These are phyloP conservation scores for Jatropha curcas DNA, from an alignment of 345 rosid species.

Conservation along the genomic window DNA sequence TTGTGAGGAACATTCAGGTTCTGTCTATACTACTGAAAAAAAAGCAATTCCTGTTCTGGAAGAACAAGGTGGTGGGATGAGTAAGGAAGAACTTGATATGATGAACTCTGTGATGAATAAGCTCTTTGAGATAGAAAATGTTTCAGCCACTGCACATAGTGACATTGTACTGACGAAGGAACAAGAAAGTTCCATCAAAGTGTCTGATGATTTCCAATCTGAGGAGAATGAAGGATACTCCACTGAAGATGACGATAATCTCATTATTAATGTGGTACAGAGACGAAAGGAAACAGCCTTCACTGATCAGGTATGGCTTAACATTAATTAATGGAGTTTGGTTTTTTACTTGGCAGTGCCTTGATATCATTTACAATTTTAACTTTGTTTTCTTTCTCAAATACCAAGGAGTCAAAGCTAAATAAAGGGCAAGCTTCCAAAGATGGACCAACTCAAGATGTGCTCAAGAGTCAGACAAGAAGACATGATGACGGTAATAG, in stretches of 20 bases:
- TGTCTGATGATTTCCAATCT: constrained; percentile 27
- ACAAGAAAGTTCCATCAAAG: constrained; percentile 26
- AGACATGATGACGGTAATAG: constrained; percentile 30
- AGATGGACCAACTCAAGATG: constrained; percentile 22
- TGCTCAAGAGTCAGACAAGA: constrained; percentile 26
- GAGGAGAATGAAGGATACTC: constrained; percentile 27
- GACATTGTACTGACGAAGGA: constrained; percentile 20
- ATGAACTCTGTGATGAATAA: constrained; percentile 78
- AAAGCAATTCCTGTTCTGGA: constrained; percentile 33
- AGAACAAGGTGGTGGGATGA: constrained; percentile 37
- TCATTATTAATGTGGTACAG: constrained; percentile 49
- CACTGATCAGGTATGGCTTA: constrained; percentile 41
- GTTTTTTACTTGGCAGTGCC: not conserved
- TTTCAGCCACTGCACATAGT: constrained; percentile 9
- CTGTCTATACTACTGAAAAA: constrained; percentile 25
- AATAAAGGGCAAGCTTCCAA: constrained; percentile 29
- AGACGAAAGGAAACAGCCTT: constrained; percentile 23
- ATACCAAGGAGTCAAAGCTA: constrained; percentile 40
- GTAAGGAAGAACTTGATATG: constrained; percentile 59
- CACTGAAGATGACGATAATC: constrained; percentile 44
- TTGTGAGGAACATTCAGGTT: constrained; percentile 73
- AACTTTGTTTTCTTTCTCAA: constrained; percentile 19
- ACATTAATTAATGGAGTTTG: not conserved
- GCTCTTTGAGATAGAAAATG: constrained; percentile 54
- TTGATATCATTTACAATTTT: not conserved